Evolutionary conservation across 495 filamentous ascomycete species (phyloP).

Genomic region (Penicillium turbatum): DNA sequence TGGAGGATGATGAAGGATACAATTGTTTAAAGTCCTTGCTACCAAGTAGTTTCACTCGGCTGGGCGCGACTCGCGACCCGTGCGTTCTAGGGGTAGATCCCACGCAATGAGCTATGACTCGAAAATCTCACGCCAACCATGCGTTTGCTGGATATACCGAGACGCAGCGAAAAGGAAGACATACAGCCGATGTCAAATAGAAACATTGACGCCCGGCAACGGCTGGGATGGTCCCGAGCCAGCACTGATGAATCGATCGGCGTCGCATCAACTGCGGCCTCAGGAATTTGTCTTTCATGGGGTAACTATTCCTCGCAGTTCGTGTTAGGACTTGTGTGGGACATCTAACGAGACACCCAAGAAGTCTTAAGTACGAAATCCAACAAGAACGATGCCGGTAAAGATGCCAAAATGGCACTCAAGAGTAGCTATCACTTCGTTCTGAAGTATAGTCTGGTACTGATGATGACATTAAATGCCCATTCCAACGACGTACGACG

Average conservation of each 20-base stretch:
- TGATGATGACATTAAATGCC: neutral
- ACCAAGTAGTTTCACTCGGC: neutral
- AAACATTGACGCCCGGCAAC: neutral
- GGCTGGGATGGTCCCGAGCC: neutral
- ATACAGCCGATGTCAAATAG: neutral
- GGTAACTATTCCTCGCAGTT: no score
- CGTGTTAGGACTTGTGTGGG: no score
- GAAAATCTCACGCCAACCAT: neutral
- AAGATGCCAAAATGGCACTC: neutral
- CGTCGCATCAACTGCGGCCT: no score
- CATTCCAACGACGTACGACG: conserved; percentile 5
- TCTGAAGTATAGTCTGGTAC: neutral
- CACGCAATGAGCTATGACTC: neutral
- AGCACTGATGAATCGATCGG: neutral
- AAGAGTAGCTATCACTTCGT: neutral
- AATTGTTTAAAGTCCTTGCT: no score
- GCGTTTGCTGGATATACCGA: no score
- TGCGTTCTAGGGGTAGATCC: neutral
- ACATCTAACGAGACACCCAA: neutral
- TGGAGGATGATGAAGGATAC: no score
- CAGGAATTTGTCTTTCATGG: no score
- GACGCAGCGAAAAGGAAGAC: neutral
- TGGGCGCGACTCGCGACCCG: neutral
- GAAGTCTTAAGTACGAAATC: neutral
- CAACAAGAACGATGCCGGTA: no score